These are phyloP conservation scores for Globomyces sp. DNA, from an alignment of 371 early-diverging fungal species.

Conservation along the genomic window DNA sequence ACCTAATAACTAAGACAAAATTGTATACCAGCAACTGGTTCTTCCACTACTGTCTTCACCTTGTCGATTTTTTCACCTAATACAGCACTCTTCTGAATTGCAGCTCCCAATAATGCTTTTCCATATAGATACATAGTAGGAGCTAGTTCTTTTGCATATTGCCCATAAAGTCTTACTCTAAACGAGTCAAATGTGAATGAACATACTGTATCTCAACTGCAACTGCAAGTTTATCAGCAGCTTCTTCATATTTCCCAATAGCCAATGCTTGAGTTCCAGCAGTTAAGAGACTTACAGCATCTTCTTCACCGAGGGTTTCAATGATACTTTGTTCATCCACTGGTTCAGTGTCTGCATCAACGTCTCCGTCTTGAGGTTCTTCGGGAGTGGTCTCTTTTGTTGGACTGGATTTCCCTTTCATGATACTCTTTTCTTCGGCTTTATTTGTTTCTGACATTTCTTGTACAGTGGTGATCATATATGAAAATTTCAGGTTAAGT, in stretches of 20 bases:
- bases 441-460: too few species aligned
- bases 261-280: conserved; percentile 18
- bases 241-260: conserved; percentile 11
- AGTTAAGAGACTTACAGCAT: neutral
- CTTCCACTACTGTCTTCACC: neutral
- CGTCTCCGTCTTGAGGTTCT: too few species aligned
- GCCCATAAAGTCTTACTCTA: conserved; percentile 16
- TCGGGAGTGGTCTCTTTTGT: too few species aligned
- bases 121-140: conserved; percentile 19
- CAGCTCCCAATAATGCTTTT: conserved; percentile 18
- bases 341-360: too few species aligned
- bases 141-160: conserved; percentile 13
- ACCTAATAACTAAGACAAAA: conserved; percentile 11
- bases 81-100: conserved; percentile 16
- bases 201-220: conserved; percentile 15
- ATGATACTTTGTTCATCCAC: too few species aligned
- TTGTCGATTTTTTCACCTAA: conserved; percentile 16
- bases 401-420: too few species aligned
- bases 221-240: conserved; percentile 19
- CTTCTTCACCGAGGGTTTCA: neutral
- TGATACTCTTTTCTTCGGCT: too few species aligned
- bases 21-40: conserved; percentile 13
- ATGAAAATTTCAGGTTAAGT: too few species aligned
- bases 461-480: too few species aligned
- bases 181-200: neutral